phyloP scores from a whole-genome alignment of 305 asterid species.

The Ilex paraguariensis region DNA sequence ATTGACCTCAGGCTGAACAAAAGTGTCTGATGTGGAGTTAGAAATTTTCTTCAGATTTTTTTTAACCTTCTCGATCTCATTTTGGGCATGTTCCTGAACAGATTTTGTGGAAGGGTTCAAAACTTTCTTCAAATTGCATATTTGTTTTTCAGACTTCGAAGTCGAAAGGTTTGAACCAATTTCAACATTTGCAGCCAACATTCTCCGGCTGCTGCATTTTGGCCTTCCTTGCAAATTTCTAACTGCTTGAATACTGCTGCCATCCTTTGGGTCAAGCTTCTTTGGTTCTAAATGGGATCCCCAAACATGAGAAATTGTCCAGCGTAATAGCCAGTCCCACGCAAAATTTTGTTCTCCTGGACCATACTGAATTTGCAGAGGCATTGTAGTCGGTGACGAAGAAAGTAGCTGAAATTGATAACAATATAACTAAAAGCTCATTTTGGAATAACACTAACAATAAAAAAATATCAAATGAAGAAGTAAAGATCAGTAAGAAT shows the following conservation, averaged over 20 bases:
- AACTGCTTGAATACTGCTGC: too few species aligned
- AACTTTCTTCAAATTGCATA: slow-evolving; percentile 30
- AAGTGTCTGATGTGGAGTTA: too few species aligned
- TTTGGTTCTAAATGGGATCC: slow-evolving; percentile 17
- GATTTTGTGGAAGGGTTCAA: slow-evolving; percentile 15
- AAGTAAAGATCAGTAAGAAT: not conserved
- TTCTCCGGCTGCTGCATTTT: slow-evolving; percentile 22
- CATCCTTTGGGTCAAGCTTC: slow-evolving; percentile 18
- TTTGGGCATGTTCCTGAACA: too few species aligned
- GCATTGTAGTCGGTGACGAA: slow-evolving; percentile 28
- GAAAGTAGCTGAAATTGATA: slow-evolving; percentile 42
- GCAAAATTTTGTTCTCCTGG: slow-evolving; percentile 43
- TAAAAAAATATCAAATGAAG: not conserved
- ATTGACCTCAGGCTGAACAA: too few species aligned
- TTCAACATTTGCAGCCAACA: slow-evolving; percentile 14
- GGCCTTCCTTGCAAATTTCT: slow-evolving; percentile 4
- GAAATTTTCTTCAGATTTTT: too few species aligned
- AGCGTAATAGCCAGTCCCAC: slow-evolving; percentile 47
- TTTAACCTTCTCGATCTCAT: too few species aligned
- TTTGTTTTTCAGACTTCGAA: slow-evolving; percentile 31
- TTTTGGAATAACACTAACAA: too few species aligned
- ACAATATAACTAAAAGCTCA: too few species aligned
- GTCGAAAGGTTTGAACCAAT: slow-evolving; percentile 15
- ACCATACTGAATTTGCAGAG: slow-evolving; percentile 37
- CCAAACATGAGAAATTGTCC: slow-evolving; percentile 44